Evolutionary conservation across 2,329 filamentous ascomycete genomes (phyloP).

Genomic region (Fusarium fracticaudum): DNA sequence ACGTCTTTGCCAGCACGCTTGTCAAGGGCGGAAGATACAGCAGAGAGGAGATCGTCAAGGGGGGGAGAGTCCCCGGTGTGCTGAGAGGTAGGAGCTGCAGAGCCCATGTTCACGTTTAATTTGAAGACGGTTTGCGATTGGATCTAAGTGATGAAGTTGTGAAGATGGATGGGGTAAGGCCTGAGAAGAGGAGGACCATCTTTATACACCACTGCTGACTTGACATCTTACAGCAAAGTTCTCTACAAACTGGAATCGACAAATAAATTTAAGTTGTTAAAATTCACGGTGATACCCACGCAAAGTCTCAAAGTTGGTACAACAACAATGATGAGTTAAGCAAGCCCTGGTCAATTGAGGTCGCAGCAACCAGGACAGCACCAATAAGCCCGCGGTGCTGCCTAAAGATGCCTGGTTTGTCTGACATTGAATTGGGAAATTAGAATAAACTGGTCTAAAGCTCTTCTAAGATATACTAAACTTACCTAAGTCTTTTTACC

Average conservation of each 20-base stretch:
- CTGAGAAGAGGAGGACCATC: neutral
- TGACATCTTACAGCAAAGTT: too few species aligned
- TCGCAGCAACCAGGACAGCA: neutral
- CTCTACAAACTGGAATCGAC: too few species aligned
- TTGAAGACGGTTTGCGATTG: too few species aligned
- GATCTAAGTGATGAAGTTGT: neutral
- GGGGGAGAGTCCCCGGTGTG: rapidly evolving
- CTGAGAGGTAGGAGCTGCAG: neutral
- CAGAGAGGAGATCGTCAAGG: neutral
- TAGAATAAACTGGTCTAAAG: too few species aligned
- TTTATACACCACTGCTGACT: neutral
- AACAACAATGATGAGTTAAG: neutral
- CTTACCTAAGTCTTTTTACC: rapidly evolving
- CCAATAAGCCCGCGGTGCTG: neutral
- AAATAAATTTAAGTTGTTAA: neutral
- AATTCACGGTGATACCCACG: neutral
- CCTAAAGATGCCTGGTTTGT: neutral
- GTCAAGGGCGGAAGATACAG: neutral
- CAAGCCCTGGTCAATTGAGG: neutral
- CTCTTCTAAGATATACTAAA: too few species aligned
- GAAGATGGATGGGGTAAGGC: neutral
- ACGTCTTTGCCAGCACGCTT: neutral
- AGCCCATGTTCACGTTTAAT: too few species aligned
- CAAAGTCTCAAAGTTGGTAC: neutral
- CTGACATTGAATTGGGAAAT: too few species aligned